A percentile compares a stretch with the other conserved stretches of the same genome.
phyloP scores from a whole-genome alignment of 75 land plant species.

The Cupressus sempervirens region DNA sequence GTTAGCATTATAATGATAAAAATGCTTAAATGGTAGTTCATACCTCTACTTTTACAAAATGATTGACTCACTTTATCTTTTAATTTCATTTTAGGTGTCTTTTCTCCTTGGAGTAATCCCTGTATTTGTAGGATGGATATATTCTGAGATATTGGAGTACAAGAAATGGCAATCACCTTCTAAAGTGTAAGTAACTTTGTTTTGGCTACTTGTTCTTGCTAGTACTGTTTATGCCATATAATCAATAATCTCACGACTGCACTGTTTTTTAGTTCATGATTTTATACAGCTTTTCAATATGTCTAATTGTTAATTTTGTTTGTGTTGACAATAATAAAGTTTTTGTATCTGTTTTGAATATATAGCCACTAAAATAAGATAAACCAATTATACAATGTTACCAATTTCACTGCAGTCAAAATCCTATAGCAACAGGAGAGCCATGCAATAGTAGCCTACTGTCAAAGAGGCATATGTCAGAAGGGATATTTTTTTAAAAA shows the following conservation, averaged over 20 bases:
- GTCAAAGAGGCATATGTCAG: neutral
- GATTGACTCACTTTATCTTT: neutral
- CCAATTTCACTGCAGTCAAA: neutral
- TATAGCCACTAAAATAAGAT: neutral
- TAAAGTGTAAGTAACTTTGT: conserved; percentile 61
- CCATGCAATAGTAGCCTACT: neutral
- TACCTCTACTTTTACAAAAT: neutral
- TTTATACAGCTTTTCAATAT: neutral
- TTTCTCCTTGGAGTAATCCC: conserved; percentile 73
- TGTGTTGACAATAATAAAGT: neutral
- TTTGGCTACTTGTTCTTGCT: neutral
- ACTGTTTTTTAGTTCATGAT: neutral
- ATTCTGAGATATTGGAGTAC: conserved; percentile 65
- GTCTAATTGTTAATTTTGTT: neutral
- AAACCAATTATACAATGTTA: neutral
- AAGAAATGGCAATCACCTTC: conserved; percentile 34
- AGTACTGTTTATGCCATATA: neutral
- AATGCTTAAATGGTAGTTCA: neutral
- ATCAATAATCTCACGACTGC: neutral
- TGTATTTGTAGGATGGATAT: conserved; percentile 70
- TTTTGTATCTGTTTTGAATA: neutral
- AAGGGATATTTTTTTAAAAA: neutral
- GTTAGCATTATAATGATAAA: neutral
- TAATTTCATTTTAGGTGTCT: conserved; percentile 46
- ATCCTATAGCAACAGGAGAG: neutral